phyloP scores from a whole-genome alignment of 352 stramenopile species.

The Phytophthora cactorum region DNA sequence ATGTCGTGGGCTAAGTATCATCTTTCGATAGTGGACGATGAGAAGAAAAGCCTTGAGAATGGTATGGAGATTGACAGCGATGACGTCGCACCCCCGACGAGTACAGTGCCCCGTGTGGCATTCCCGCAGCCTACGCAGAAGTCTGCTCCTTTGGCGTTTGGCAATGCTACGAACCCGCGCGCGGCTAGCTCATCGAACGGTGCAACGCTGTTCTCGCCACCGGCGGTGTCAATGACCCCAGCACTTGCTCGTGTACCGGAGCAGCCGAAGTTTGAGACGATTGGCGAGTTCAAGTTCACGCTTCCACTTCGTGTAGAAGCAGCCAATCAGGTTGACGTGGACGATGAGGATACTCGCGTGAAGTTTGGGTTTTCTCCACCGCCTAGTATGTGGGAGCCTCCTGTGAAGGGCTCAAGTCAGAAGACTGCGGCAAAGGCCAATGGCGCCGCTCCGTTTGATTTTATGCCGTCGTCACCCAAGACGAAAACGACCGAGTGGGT shows the following conservation, averaged over 20 bases:
- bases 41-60: slow-evolving; percentile 25
- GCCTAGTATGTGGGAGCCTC: slow-evolving; percentile 60
- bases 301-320: slow-evolving; percentile 35
- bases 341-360: slow-evolving; percentile 54
- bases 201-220: slow-evolving; percentile 38
- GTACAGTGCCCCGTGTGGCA: slow-evolving; percentile 52
- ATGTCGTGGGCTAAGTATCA: slow-evolving; percentile 89
- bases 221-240: slow-evolving; percentile 49
- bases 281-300: slow-evolving; percentile 63
- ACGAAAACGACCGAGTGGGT: slow-evolving; percentile 48
- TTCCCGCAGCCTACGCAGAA: slow-evolving; percentile 37
- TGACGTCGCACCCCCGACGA: slow-evolving; percentile 58
- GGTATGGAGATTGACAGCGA: slow-evolving; percentile 40
- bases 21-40: slow-evolving; percentile 55
- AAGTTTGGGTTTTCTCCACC: slow-evolving; percentile 74
- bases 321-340: slow-evolving; percentile 20
- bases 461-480: slow-evolving; percentile 73
- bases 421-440: slow-evolving; percentile 34
- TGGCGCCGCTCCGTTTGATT: slow-evolving; percentile 58
- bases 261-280: slow-evolving; percentile 31
- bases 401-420: slow-evolving; percentile 35
- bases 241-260: slow-evolving; percentile 7
- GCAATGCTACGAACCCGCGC: slow-evolving; percentile 10
- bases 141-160: slow-evolving; percentile 12
- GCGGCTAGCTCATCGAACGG: slow-evolving; percentile 7